Conservation (phyloP, 768 basidiomycete species). For the Tulasnella sp. region DNA sequence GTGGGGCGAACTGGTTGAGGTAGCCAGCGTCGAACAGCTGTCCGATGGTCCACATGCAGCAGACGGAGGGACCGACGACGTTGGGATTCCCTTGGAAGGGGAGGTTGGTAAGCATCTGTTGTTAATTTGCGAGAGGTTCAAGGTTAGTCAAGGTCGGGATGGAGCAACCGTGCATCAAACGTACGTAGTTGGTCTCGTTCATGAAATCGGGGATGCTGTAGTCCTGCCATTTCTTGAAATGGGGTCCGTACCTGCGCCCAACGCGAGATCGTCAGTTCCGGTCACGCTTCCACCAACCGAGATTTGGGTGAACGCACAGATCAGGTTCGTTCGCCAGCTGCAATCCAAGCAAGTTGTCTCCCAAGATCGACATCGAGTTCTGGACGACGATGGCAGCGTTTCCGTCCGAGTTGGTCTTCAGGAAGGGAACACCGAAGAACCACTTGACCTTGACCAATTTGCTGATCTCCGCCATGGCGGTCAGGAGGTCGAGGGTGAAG, state of each 20-base stretch:
- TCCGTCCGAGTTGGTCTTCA: constrained; percentile 17
- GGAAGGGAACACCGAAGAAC: constrained; percentile 47
- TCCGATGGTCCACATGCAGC: constrained; percentile 51
- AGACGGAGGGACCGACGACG: constrained; percentile 62
- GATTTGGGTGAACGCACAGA: not conserved
- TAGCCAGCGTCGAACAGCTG: constrained; percentile 17
- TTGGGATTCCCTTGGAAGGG: constrained; percentile 34
- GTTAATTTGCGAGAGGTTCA: not conserved
- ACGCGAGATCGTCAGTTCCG: not conserved
- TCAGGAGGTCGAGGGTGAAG: constrained; percentile 62
- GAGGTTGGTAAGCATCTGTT: not conserved
- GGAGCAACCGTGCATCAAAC: not conserved
- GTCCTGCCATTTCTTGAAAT: constrained; percentile 11
- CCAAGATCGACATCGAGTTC: constrained; percentile 59
- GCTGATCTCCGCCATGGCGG: constrained; percentile 60
- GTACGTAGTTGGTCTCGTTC: constrained; percentile 18
- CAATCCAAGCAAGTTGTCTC: constrained; percentile 60
- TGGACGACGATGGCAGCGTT: constrained; percentile 20
- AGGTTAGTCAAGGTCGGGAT: not conserved
- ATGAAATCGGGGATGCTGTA: constrained; percentile 20
- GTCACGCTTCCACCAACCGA: not conserved
- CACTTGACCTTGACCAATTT: constrained; percentile 58
- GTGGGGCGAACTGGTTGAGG: constrained; percentile 17
- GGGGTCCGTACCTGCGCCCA: constrained; percentile 5
- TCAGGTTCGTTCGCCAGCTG: constrained; percentile 46